A percentile compares a stretch with the other conserved stretches of the same genome.
These are phyloP conservation scores for Pyrenochaeta sp. DNA, from an alignment of 2,329 filamentous ascomycete species.

Conservation along the genomic window DNA sequence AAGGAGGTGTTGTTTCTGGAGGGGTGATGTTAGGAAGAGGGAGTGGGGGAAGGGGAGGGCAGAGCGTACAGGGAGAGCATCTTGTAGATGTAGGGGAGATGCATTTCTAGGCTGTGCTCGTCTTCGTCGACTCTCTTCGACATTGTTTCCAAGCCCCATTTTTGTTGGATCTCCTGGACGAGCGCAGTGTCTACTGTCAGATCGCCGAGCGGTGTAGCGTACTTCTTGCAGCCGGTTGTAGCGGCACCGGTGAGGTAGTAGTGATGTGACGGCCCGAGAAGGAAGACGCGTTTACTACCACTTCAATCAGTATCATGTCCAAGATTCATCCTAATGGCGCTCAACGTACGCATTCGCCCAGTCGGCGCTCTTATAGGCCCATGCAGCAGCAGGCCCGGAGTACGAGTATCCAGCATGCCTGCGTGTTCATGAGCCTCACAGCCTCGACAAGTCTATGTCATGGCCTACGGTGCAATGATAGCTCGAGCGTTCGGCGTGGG, in stretches of 20 bases:
- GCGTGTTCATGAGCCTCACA: constrained; percentile 40
- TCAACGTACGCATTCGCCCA: constrained; percentile 73
- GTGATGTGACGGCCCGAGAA: constrained; percentile 92
- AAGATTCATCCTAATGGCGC: not conserved
- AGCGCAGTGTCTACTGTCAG: constrained; percentile 70
- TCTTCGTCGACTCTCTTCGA: constrained; percentile 71
- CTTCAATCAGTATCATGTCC: constrained; percentile 1
- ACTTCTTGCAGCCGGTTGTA: constrained; percentile 74
- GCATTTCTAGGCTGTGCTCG: constrained; percentile 97
- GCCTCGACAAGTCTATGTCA: constrained; percentile 3
- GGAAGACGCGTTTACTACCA: constrained; percentile 80
- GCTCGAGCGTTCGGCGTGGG: constrained; percentile 79
- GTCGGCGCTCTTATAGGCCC: constrained; percentile 91
- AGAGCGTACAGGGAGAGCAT: constrained; percentile 63
- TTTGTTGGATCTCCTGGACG: constrained; percentile 55
- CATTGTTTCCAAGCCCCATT: constrained; percentile 60
- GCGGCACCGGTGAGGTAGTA: constrained; percentile 81
- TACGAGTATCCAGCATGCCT: constrained; percentile 95
- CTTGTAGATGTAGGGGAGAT: constrained; percentile 91
- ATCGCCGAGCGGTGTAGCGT: constrained; percentile 77
- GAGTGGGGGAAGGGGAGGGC: constrained; percentile 1
- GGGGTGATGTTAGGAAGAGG: constrained; percentile 18
- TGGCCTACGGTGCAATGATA: constrained; percentile 88
- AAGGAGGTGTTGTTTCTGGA: constrained; percentile 40
- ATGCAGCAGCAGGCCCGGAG: constrained; percentile 90